Base-by-base conservation (phyloP, 495 filamentous ascomycete species). In the Hypoxylon trugodes region DNA sequence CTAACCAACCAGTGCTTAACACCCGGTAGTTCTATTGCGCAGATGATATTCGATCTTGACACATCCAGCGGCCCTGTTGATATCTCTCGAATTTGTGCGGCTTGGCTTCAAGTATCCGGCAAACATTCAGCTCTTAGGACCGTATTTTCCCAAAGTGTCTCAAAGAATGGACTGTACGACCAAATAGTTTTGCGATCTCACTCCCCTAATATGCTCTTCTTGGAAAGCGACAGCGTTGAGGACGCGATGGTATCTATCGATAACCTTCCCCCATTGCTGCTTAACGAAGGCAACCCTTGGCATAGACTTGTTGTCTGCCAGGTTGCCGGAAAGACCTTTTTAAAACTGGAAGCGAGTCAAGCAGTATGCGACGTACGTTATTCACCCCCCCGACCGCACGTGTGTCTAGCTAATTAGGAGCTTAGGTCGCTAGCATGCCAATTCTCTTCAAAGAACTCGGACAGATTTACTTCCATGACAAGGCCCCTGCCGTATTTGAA, bases 11-110 rank as follows among this genome's bases (percentile, higher is more conserved):
- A 83, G 8, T 74, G 81, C 21, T 75, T 84, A 26, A 75, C 85
- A 38, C 80, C 79, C 10, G 83, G 82, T 4, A 77, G 84, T 38
- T 90, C 88, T 62, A 84, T 84, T 13, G 77, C 86, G 3, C 80
- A 86, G 50, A 83, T 80, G 43, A 87, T 86, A 0, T 88, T 86
- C 57, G 83, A 87, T 54, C 79, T 90, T 21, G 74, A 64, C 46
- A 71, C 71, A 12, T 47, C 55, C 33, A 75, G 72, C 28, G 69
- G 69, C 12, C 62, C 73, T 0, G 68, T 80, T 26, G 78, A 81
- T 30, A 71, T 68, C n/a, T 63, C 71, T 1, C 66, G 76, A 25
- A 78, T 82, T 21, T 80, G 77, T 61, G 69, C 68, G 12, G 78
- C 78, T 8, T 82, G 80, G 80, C 66, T 77, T 18, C 68, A 74